phyloP scores from a whole-genome alignment of 2,329 filamentous ascomycete species.

The Mollisiaceae sp. region DNA sequence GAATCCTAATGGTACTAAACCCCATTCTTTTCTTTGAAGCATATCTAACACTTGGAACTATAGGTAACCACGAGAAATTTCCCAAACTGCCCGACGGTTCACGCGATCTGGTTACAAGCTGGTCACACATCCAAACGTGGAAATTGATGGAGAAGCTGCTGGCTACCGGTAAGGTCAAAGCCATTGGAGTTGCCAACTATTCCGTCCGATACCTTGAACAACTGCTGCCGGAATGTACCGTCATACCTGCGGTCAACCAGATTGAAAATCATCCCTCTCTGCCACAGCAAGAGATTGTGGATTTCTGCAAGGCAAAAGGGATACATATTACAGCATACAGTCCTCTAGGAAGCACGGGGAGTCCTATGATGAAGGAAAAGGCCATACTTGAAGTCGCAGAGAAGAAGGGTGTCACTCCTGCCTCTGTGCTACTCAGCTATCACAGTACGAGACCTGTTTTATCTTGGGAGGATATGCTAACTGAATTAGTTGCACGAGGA shows the following conservation, averaged over 20 bases:
- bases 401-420: constrained; percentile 65
- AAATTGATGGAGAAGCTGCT: constrained; percentile 74
- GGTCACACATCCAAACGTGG: constrained; percentile 79
- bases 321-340: constrained; percentile 60
- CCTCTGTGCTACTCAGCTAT: constrained; percentile 71
- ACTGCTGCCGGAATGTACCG: constrained; percentile 47
- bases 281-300: constrained; percentile 57
- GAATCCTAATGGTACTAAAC: constrained; percentile 69
- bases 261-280: constrained; percentile 65
- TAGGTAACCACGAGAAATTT: constrained; percentile 73
- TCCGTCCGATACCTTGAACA: constrained; percentile 43
- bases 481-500: constrained; percentile 64
- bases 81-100: constrained; percentile 75
- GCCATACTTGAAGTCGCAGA: constrained; percentile 67
- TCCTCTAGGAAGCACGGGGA: constrained; percentile 46
- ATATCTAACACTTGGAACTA: background rate
- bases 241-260: constrained; percentile 62
- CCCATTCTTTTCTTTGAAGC: constrained; percentile 30
- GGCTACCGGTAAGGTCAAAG: constrained; percentile 58
- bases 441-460: constrained; percentile 60
- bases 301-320: constrained; percentile 54
- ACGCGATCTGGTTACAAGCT: constrained; percentile 71
- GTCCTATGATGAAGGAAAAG: constrained; percentile 60
- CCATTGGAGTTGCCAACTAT: constrained; percentile 53
- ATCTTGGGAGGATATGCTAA: constrained; percentile 18